Evolutionary conservation across 78 protist species (phyloP).

Genomic region (slime mould (Dictyostelium discoideum)): dicty_2.7 NC_007089.4:4429001-4429500

Average conservation of each 20-base stretch:
- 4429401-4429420: too few species aligned
- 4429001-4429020: neutral
- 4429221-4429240: neutral
- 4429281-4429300: neutral
- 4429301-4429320: neutral
- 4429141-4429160: neutral
- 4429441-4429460: neutral
- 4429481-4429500: slow-evolving; percentile 14
- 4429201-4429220: neutral
- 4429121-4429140: neutral
- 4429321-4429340: neutral
- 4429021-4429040: neutral
- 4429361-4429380: too few species aligned
- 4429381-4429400: too few species aligned
- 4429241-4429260: neutral
- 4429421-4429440: neutral
- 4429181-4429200: too few species aligned
- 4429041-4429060: neutral
- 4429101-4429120: too few species aligned
- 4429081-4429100: neutral
- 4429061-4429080: neutral
- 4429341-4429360: too few species aligned
- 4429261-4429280: neutral
- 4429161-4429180: too few species aligned
- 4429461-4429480: slow-evolving; percentile 53